A percentile compares a stretch with the other conserved stretches of the same genome.
phyloP scores from a whole-genome alignment of 768 basidiomycete genomes.

The Mycena filopes region DNA sequence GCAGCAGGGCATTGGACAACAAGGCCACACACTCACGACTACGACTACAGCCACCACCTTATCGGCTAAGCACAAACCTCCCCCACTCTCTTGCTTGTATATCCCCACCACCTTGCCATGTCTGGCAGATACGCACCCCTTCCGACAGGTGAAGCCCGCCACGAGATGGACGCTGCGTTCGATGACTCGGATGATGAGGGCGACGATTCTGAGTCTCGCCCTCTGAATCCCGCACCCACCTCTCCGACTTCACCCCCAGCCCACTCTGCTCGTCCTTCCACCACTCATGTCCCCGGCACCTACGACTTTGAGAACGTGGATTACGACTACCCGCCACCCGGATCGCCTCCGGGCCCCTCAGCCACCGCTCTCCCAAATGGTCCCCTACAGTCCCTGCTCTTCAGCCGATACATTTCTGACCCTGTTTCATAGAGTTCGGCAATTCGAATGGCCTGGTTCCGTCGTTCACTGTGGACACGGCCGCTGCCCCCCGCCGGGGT shows the following conservation, averaged over 20 bases:
- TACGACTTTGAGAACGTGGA: slow-evolving; percentile 88
- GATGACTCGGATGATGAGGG: slow-evolving; percentile 82
- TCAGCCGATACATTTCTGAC: neutral
- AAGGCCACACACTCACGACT: neutral
- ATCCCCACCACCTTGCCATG: slow-evolving; percentile 43
- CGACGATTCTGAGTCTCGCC: slow-evolving; percentile 60
- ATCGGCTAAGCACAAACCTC: slow-evolving; percentile 12
- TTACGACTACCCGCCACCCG: slow-evolving; percentile 86
- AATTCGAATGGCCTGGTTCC: slow-evolving; percentile 82
- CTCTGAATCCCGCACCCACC: slow-evolving; percentile 56
- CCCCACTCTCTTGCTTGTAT: slow-evolving; percentile 13
- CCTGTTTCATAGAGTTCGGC: slow-evolving; percentile 52
- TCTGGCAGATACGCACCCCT: slow-evolving; percentile 76
- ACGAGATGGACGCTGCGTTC: slow-evolving; percentile 90
- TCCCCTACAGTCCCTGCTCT: neutral
- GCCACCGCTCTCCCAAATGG: slow-evolving; percentile 72
- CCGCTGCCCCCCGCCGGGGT: slow-evolving; percentile 48
- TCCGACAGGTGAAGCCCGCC: slow-evolving; percentile 58
- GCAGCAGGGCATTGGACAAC: neutral
- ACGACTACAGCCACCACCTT: slow-evolving; percentile 1
- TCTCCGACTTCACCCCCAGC: slow-evolving; percentile 37
- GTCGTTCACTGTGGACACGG: slow-evolving; percentile 48
- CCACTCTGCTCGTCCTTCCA: slow-evolving; percentile 35
- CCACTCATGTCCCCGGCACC: slow-evolving; percentile 49
- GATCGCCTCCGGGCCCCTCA: slow-evolving; percentile 78